These are phyloP conservation scores for Lantana camara DNA, from an alignment of 257 asterid species.

Conservation along the genomic window DNA sequence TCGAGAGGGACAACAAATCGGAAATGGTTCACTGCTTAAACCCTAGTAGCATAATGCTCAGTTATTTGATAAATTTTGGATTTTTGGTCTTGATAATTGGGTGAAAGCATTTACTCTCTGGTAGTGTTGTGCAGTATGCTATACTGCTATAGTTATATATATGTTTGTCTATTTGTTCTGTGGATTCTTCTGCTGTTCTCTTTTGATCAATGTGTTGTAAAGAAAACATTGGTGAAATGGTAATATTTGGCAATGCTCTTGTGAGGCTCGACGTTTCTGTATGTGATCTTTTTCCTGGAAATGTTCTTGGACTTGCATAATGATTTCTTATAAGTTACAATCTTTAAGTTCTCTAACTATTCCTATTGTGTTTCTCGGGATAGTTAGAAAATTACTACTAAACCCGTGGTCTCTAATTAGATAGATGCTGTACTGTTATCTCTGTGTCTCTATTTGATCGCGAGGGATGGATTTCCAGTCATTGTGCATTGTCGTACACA, in stretches of 20 bases:
- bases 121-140: background rate
- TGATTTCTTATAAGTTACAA: background rate
- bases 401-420: background rate
- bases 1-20: constrained; percentile 63
- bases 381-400: background rate
- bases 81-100: background rate
- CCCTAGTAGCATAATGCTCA: constrained; percentile 41
- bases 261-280: background rate
- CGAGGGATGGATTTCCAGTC: constrained; percentile 10
- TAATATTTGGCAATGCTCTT: background rate
- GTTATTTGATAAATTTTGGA: background rate
- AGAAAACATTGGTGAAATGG: background rate
- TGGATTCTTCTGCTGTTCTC: background rate
- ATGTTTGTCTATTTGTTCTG: background rate
- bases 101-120: background rate
- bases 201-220: background rate
- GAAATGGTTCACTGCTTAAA: constrained; percentile 52
- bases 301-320: background rate
- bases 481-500: background rate
- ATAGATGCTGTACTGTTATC: background rate
- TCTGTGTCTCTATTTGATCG: constrained; percentile 10
- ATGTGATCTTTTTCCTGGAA: background rate
- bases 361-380: constrained; percentile 2
- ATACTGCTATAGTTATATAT: constrained; percentile 1
- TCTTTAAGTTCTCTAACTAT: background rate